Evolutionary conservation across 768 basidiomycete genomes (phyloP).

Genomic region (Pisolithus sp.): DNA sequence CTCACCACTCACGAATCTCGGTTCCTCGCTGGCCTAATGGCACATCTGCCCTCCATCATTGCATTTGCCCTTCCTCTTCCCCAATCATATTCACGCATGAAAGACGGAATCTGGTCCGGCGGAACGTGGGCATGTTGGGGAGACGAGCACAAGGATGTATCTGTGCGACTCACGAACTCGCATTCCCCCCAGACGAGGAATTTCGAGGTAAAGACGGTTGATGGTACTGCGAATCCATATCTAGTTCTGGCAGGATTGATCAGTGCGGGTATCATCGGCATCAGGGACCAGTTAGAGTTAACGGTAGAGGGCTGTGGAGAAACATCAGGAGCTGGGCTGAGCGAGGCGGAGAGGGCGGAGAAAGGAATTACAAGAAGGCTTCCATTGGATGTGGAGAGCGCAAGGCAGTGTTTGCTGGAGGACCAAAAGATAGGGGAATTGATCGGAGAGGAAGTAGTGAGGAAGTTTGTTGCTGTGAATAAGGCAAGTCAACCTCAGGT

Average conservation of each 20-base stretch:
- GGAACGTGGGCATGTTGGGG: constrained; percentile 63
- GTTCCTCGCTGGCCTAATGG: constrained; percentile 51
- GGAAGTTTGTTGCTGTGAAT: constrained; percentile 42
- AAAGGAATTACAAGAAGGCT: constrained; percentile 41
- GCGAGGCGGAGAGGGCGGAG: constrained; percentile 24
- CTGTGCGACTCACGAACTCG: constrained; percentile 45
- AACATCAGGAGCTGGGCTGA: constrained; percentile 14
- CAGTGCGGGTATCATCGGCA: constrained; percentile 42
- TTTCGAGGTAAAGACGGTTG: constrained; percentile 52
- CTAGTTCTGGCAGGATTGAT: constrained; percentile 48
- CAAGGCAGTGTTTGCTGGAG: constrained; percentile 31
- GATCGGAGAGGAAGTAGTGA: constrained; percentile 40
- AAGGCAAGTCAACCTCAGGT: constrained; percentile 29
- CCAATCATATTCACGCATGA: constrained; percentile 55
- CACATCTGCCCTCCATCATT: constrained; percentile 44
- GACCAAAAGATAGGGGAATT: constrained; percentile 29
- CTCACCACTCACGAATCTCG: constrained; percentile 39
- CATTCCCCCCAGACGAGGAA: constrained; percentile 41
- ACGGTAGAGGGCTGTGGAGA: constrained; percentile 31
- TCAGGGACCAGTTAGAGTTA: constrained; percentile 32
- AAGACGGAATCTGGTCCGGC: constrained; percentile 56
- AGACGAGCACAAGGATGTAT: constrained; percentile 53
- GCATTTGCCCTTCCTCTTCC: constrained; percentile 48
- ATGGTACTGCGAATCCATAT: constrained; percentile 53
- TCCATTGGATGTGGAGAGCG: constrained; percentile 40